Base-by-base conservation (phyloP, 192 early-diverging fungal genomes). In the Umbelopsis isabellina region DNA sequence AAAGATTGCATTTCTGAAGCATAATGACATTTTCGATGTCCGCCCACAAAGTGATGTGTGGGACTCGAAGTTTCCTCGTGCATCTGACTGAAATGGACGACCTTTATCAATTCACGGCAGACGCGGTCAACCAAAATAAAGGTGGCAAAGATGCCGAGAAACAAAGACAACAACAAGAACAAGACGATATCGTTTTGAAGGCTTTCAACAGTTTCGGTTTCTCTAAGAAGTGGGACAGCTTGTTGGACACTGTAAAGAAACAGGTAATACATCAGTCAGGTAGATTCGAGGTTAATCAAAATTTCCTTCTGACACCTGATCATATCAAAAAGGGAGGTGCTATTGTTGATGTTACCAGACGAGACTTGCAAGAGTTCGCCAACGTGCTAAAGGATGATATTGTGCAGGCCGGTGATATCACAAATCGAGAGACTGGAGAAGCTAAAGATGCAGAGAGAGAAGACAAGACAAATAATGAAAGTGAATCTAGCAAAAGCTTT, bases 321-420 rank as follows among this genome's bases (percentile, higher is more conserved):
- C 25, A 41, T 47, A 52, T 48, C 4, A 7, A 20, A 41, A 61
- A 80, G 78, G 58, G 78, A 45, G 78, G 75, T 49, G 74, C 68
- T 4, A 75, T 86, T 73, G 84, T 83, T 7, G 78, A 82, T 27
- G 84, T 83, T 49, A 83, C 84, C 10, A 79, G 78, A 49, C 79
- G 81, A 25, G 84, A 86, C 58, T 69, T 86, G 50, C 75, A 80
- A 23, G 84, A 86, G 46, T 79, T 86, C 52, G 82, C 71, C 33
- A 78, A 71, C 27, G 81, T 81, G 10, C 71, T 86, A 27, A 73
- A 72, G n/a, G 80, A 81, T 33, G 84, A 86, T 44, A 66, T 50
- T 27, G 71, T 73, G 10, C 72, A 79, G 16, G 52, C 77, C 3
- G 67, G 65, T 1, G 80, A 77, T 1, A 25, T 6, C 18, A 6